These are phyloP conservation scores for Suillus decipiens DNA, from an alignment of 768 basidiomycete genomes.

Conservation along the genomic window DNA sequence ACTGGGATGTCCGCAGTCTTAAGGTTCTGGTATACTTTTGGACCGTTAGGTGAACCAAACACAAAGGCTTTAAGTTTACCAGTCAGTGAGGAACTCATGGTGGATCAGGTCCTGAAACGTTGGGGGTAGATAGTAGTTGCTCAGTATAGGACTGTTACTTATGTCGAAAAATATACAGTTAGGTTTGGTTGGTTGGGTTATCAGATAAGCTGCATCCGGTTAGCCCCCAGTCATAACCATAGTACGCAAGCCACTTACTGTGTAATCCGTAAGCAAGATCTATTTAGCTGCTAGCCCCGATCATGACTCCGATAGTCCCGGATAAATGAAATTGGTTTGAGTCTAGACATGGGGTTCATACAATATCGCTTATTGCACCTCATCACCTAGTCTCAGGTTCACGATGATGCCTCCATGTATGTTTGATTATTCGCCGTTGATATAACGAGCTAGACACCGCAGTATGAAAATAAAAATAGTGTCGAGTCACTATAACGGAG, in stretches of 20 bases:
- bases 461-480: background rate
- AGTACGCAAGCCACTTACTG: background rate
- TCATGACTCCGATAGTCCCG: background rate
- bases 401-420: background rate
- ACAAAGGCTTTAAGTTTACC: constrained; percentile 28
- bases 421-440: background rate
- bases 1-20: constrained; percentile 63
- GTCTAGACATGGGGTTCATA: background rate
- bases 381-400: background rate
- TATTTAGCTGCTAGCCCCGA: background rate
- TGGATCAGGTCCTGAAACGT: background rate
- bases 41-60: constrained; percentile 29
- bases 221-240: too few species aligned
- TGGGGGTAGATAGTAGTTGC: too few species aligned
- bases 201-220: too few species aligned
- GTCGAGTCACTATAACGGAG: background rate
- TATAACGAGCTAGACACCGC: background rate
- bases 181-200: background rate
- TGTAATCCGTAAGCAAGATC: background rate
- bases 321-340: background rate
- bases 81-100: constrained; percentile 25
- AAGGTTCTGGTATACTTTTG: constrained; percentile 51
- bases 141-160: background rate
- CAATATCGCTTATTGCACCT: background rate
- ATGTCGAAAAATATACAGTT: too few species aligned